These are phyloP conservation scores for Penicillium glabrum DNA, from an alignment of 2,329 filamentous ascomycete species.

Conservation along the genomic window DNA sequence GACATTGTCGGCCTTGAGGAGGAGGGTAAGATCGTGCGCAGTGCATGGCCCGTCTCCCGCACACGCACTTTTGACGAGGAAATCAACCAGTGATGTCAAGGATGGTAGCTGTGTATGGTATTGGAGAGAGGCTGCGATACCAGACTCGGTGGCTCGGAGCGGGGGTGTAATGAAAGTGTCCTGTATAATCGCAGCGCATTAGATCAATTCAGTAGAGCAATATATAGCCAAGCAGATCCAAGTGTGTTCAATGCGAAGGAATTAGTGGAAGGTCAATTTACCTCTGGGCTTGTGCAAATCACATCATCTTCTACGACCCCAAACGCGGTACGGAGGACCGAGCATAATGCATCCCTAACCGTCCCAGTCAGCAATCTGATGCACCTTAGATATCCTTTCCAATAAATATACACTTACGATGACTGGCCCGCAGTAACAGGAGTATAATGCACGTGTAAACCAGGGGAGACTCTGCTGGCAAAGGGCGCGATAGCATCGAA, in stretches of 20 bases:
- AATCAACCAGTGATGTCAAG: constrained; percentile 56
- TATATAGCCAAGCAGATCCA: neutral
- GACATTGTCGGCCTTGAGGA: constrained; percentile 58
- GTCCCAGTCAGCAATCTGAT: constrained; percentile 1
- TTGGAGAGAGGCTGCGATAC: constrained; percentile 64
- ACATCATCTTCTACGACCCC: constrained; percentile 38
- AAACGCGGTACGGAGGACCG: constrained; percentile 59
- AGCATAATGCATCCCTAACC: constrained; percentile 56
- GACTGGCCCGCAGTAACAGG: constrained; percentile 46
- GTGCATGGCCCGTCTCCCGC: constrained; percentile 51
- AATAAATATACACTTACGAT: constrained; percentile 29
- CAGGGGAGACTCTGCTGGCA: constrained; percentile 71
- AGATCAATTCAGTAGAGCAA: neutral
- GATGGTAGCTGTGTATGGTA: constrained; percentile 67
- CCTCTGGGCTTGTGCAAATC: constrained; percentile 56
- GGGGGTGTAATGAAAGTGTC: constrained; percentile 64
- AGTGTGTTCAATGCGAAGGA: neutral
- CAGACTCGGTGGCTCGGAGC: constrained; percentile 58
- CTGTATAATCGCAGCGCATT: constrained; percentile 26
- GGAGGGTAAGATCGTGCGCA: constrained; percentile 47
- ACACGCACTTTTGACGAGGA: constrained; percentile 57
- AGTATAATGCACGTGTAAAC: constrained; percentile 78
- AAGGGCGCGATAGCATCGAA: constrained; percentile 68
- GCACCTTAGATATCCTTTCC: neutral
- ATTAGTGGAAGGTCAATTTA: constrained; percentile 25